Conservation (phyloP, 2,329 filamentous ascomycete species). For the Parascedosporium putredinis region DNA sequence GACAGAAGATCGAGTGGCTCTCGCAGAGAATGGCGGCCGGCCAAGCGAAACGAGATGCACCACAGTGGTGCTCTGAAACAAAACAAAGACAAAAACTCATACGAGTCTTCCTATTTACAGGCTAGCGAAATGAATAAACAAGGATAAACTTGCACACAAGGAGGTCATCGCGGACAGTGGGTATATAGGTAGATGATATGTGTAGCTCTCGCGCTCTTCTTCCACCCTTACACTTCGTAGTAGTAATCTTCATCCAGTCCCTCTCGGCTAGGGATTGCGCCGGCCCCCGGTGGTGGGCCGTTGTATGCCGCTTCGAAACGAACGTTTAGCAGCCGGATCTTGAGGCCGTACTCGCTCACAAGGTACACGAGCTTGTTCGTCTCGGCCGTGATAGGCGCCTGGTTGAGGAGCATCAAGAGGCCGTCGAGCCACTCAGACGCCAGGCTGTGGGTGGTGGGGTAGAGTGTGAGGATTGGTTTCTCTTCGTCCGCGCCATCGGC, state of each 20-base stretch:
- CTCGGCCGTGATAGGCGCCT: constrained; percentile 93
- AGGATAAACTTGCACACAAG: background rate
- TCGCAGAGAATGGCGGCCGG: no score
- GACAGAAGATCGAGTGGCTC: no score
- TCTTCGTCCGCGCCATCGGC: constrained; percentile 43
- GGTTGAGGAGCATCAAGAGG: constrained; percentile 85
- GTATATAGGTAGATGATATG: background rate
- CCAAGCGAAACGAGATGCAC: no score
- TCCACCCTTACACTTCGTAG: constrained; percentile 55
- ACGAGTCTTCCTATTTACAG: no score
- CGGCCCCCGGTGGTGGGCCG: constrained; percentile 56
- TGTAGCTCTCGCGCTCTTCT: background rate
- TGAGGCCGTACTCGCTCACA: constrained; percentile 82
- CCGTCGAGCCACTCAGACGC: constrained; percentile 97
- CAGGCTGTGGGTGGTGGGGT: constrained; percentile 67
- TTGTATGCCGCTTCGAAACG: constrained; percentile 69
- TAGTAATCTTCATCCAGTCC: constrained; percentile 89
- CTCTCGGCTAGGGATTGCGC: constrained; percentile 69
- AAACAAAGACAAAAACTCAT: no score
- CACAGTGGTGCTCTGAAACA: no score
- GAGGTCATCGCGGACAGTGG: background rate
- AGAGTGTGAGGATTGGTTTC: constrained; percentile 67
- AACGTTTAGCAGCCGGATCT: constrained; percentile 86
- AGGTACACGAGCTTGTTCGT: constrained; percentile 82
- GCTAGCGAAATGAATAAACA: background rate